Base-by-base conservation (phyloP, 2,329 filamentous ascomycete species). In the Fusarium falciforme region DNA sequence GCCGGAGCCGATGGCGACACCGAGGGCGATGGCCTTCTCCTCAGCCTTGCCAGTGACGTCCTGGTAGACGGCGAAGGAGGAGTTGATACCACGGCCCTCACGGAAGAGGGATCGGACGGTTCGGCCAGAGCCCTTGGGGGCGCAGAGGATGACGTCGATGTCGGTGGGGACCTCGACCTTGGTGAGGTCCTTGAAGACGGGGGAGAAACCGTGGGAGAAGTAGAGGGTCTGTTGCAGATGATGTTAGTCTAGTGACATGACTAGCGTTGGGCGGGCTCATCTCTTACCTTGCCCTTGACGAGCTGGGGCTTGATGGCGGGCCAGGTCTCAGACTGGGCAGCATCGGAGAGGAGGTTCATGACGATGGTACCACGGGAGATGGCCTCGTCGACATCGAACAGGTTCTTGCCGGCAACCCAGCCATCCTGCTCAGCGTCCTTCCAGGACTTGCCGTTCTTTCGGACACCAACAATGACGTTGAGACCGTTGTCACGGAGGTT, bases 171-270 rank as follows among this genome's bases (percentile, higher is more conserved):
- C 94, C 74, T 99, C 96, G 84, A 99, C 96, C 87, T 98, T 97
- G 91, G 96, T 99, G 84, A 96, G 92, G 85, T 98, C 93, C 91
- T 98, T 98, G 94, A 99, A 99, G 87, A 99, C 95, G 84, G 96
- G 96, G 75, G 96, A 98, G 94, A 99, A 99, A 83, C 96, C 96
- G 92, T 99, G 96, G 80, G 96, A 98, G 92, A 99, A 99, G 93
- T 99, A 99, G 80, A 99, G 94, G 72, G 96, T 99, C 96, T 96
- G 76, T 7, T 16, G 29, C 17, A 58, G 42, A 67, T 49, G 54
- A 27, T 61, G 73, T 82, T 72, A 82, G 78, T 59, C 27, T 35
- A 61, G 36, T 49, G 60, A 44, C 42, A 20, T 44, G 12, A 9
- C 36, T 63, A 22, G 33, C 35, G 29, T 11, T 59, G 17, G n/a